Percentiles rank a stretch among this genome's conserved stretches.
phyloP scores from a whole-genome alignment of 2,329 filamentous ascomycete genomes.

The Verticillium isaacii region DNA sequence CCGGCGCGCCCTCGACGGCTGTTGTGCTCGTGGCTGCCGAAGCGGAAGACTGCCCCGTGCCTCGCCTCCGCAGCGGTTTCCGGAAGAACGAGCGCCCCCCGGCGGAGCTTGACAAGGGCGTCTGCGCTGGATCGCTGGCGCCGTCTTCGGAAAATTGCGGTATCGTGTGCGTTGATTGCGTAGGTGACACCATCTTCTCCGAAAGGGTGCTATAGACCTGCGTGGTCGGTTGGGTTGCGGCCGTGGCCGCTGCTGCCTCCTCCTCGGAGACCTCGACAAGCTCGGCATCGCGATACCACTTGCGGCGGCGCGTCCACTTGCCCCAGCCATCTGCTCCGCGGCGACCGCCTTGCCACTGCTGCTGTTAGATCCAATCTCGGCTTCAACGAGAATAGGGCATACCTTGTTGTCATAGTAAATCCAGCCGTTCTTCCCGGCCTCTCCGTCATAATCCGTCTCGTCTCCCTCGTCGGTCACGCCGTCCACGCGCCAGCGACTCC shows the following conservation, averaged over 20 bases:
- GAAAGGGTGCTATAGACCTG: constrained; percentile 28
- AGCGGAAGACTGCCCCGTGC: constrained; percentile 26
- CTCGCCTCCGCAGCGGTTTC: constrained; percentile 32
- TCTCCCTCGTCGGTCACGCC: constrained; percentile 55
- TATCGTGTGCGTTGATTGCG: constrained; percentile 16
- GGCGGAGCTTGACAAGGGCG: constrained; percentile 37
- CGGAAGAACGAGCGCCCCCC: constrained; percentile 36
- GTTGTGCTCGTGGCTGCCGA: constrained; percentile 1
- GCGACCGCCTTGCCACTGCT: constrained; percentile 82
- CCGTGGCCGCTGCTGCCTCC: constrained; percentile 6
- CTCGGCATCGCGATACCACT: constrained; percentile 96
- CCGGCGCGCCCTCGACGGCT: constrained; percentile 8
- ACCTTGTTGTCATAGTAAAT: constrained; percentile 98
- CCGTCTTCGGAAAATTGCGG: constrained; percentile 13
- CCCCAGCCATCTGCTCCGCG: constrained; percentile 88
- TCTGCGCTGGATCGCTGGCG: constrained; percentile 38
- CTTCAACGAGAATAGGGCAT: constrained; percentile 15
- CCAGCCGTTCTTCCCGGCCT: constrained; percentile 73
- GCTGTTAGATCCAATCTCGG: not conserved
- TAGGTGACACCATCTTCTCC: constrained; percentile 30
- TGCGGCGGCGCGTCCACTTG: constrained; percentile 84
- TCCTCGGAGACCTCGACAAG: constrained; percentile 66
- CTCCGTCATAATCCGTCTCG: constrained; percentile 46
- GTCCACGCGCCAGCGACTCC: constrained; percentile 82
- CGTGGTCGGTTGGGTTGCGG: constrained; percentile 10